phyloP scores from a whole-genome alignment of 2,329 filamentous ascomycete species.

The Ophiostoma novo-ulmi region DNA sequence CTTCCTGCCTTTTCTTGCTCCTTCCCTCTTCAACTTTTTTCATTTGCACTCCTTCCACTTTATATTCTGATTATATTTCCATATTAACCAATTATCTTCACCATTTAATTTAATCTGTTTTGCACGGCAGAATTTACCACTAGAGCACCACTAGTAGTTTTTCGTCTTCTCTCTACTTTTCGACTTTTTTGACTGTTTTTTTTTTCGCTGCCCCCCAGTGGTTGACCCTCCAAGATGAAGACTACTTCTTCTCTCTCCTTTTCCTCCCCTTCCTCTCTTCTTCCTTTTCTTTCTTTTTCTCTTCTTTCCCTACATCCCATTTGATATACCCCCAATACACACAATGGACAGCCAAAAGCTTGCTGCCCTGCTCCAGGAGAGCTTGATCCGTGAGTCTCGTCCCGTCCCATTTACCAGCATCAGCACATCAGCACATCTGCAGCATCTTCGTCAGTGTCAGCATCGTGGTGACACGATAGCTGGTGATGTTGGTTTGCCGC shows the following conservation, averaged over 20 bases:
- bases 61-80: neutral
- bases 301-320: slow-evolving; percentile 10
- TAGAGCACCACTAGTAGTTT: neutral
- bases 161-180: slow-evolving; percentile 15
- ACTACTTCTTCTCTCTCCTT: neutral
- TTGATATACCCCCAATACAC: slow-evolving; percentile 12
- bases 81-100: neutral
- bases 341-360: slow-evolving; percentile 77
- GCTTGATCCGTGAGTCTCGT: slow-evolving; percentile 68
- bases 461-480: neutral
- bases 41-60: slow-evolving; percentile 10
- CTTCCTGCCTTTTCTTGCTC: neutral
- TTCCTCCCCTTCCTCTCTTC: neutral
- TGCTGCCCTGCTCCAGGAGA: slow-evolving; percentile 77
- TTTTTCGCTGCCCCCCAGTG: slow-evolving; percentile 10
- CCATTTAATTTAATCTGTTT: neutral
- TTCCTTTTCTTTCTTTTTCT: neutral
- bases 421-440: neutral
- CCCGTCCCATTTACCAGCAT: slow-evolving; percentile 5
- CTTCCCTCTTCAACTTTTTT: neutral
- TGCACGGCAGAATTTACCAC: slow-evolving; percentile 21
- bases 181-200: neutral
- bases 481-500: neutral
- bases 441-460: neutral
- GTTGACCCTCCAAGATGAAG: slow-evolving; percentile 5